Evolutionary conservation across 202 grass and related monocot genomes (phyloP), one percentile per base, ranked within the genome.

Genomic region (Bolboschoenoplectus hybrid): DNA sequence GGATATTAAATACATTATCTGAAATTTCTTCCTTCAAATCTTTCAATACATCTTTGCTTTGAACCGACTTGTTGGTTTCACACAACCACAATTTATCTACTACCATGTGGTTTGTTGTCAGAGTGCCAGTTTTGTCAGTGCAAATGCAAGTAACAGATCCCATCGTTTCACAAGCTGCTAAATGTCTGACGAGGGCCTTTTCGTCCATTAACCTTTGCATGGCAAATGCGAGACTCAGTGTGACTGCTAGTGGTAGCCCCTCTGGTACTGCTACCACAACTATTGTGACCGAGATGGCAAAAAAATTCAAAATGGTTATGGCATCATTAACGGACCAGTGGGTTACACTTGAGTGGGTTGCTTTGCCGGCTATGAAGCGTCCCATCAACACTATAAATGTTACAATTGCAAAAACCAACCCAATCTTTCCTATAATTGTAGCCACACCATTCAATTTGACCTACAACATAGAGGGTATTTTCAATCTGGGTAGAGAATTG

Each of bases 21-120:
- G 93, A 92, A 12, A 91, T 16, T 0, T 67, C 81, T 44, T 90
- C 77, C 47, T 61, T 91, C 64, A 98, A 66, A 16, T 87, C 80
- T 26, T 85, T 75, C 56, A 92, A 88, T 41, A 81, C 89, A 39
- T 86, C 88, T 36, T 79, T 81, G 5, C 77, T 81, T 85, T 71
- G 88, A 74, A 91, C 78, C 16, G 93, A 94, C 74, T 85, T 88
- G 71, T 85, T 71, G 0, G 82, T 84, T 26, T 90, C 89, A 67
- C 90, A 88, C 2, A 86, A 82, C 93, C 93, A 98, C 50, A 94
- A 62, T 82, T 96, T 98, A 87, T 98, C 96, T n/a, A 98, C 96
- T 49, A 96, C 90, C 96, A 98, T 98, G 84, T 95, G 96, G 80
- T 98, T 98, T 2, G 96, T 98, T 79, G 96, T 98, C 51, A 98